Conservation (phyloP, 2,329 filamentous ascomycete species). For the Raffaelea ambrosiae region DNA sequence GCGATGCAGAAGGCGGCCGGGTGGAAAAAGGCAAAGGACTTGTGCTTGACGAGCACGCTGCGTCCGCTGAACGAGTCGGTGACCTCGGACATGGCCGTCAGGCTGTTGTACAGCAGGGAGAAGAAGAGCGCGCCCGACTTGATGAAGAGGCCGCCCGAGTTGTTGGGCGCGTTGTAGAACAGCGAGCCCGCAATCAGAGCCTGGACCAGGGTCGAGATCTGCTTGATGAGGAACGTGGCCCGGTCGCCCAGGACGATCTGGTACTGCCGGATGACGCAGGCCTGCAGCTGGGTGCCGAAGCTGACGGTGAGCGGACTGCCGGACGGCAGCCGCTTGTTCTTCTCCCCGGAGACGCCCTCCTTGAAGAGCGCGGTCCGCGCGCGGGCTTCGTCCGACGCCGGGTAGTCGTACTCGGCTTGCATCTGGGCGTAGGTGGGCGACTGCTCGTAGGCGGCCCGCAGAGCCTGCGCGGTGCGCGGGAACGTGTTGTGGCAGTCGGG, state of each 20-base stretch:
- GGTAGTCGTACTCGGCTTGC: constrained; percentile 50
- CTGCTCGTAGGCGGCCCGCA: constrained; percentile 48
- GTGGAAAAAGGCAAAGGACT: constrained; percentile 41
- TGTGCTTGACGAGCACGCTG: constrained; percentile 47
- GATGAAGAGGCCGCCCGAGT: constrained; percentile 56
- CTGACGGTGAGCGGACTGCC: constrained; percentile 42
- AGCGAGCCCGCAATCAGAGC: constrained; percentile 67
- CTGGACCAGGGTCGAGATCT: constrained; percentile 69
- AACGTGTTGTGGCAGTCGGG: constrained; percentile 54
- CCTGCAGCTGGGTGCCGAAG: constrained; percentile 62
- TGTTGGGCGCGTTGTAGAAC: constrained; percentile 60
- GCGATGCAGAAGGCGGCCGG: constrained; percentile 50
- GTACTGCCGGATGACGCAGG: constrained; percentile 63
- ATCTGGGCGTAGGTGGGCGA: constrained; percentile 41
- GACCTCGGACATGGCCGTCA: constrained; percentile 70
- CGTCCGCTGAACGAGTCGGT: constrained; percentile 54
- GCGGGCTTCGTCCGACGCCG: constrained; percentile 37
- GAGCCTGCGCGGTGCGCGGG: constrained; percentile 54
- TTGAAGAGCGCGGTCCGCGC: constrained; percentile 44
- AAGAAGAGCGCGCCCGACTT: constrained; percentile 43
- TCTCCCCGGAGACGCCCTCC: constrained; percentile 38
- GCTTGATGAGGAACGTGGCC: constrained; percentile 66
- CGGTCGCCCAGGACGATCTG: constrained; percentile 72
- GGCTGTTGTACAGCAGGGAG: constrained; percentile 40
- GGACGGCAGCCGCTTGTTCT: constrained; percentile 46